phyloP scores from a whole-genome alignment of 352 stramenopile genomes.

The Globisporangium canariense region DNA sequence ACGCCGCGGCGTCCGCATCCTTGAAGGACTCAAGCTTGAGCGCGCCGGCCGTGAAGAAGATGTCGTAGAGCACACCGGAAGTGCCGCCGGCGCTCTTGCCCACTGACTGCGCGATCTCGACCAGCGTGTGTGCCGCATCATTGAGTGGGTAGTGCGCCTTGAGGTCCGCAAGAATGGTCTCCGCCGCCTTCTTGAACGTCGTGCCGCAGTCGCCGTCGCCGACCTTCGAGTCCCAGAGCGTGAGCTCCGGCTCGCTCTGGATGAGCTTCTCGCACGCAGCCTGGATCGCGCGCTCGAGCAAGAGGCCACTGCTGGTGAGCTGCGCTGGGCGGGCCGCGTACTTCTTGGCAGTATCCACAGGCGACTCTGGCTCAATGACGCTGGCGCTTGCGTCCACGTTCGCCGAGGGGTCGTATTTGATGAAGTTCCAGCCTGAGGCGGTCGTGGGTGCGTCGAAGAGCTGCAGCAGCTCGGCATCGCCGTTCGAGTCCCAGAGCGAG shows the following conservation, averaged over 20 bases:
- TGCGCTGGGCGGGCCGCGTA: conserved; percentile 36
- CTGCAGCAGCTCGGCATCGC: conserved; percentile 41
- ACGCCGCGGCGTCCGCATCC: conserved; percentile 31
- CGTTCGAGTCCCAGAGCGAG: conserved; percentile 80
- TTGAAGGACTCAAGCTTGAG: conserved; percentile 46
- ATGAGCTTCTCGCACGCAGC: conserved; percentile 79
- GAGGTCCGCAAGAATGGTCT: conserved; percentile 76
- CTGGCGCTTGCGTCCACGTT: conserved; percentile 21
- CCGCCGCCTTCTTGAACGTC: conserved; percentile 93
- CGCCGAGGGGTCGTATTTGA: conserved; percentile 36
- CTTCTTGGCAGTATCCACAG: conserved; percentile 20
- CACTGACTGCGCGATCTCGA: conserved; percentile 60
- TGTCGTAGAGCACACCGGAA: conserved; percentile 92
- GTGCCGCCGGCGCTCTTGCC: conserved; percentile 90
- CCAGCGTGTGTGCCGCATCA: conserved; percentile 48
- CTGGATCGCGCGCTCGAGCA: conserved; percentile 60
- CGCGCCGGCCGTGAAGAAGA: conserved; percentile 86
- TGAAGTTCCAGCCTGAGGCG: conserved; percentile 65
- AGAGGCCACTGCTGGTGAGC: conserved; percentile 32
- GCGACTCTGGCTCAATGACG: conserved; percentile 30
- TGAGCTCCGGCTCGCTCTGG: conserved; percentile 89
- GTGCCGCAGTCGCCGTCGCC: conserved; percentile 97
- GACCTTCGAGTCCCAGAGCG: conserved; percentile 93
- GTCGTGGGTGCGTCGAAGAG: conserved; percentile 63
- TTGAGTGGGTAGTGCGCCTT: conserved; percentile 58